Evolutionary conservation across 1,284 basidiomycete species (phyloP).

Genomic region (Exsudoporus floridanus): DNA sequence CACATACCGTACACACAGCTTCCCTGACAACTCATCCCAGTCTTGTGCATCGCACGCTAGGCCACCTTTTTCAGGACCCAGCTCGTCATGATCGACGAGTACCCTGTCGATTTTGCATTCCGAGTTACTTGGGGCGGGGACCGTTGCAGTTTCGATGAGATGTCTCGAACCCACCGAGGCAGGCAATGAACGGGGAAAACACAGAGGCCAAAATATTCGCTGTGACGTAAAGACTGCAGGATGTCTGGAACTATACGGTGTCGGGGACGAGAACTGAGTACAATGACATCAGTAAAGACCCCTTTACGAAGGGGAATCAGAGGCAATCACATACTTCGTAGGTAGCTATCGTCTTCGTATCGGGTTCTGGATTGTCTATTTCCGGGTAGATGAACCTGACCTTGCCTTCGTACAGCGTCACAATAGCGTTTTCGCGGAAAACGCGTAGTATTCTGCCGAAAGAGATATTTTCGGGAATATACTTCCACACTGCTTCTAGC

Average conservation of each 20-base stretch:
- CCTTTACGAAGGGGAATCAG: not conserved
- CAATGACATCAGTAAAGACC: not conserved
- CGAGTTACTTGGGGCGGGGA: conserved; percentile 18
- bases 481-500: conserved; percentile 22
- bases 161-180: conserved; percentile 7
- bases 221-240: conserved; percentile 29
- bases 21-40: conserved; percentile 35
- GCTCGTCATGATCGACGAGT: conserved; percentile 26
- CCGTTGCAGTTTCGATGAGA: conserved; percentile 23
- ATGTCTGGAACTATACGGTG: conserved; percentile 17
- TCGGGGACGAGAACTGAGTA: conserved; percentile 20
- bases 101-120: conserved; percentile 19
- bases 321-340: conserved; percentile 20
- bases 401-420: conserved; percentile 30
- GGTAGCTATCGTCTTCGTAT: conserved; percentile 16
- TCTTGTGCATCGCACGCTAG: conserved; percentile 28
- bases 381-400: conserved; percentile 30
- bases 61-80: conserved; percentile 5
- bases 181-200: conserved; percentile 11
- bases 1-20: conserved; percentile 25
- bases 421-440: conserved; percentile 29
- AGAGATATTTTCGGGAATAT: conserved; percentile 21
- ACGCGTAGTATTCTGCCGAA: conserved; percentile 32
- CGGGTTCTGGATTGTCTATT: conserved; percentile 16
- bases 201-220: conserved; percentile 31